These are phyloP conservation scores for Grammothele lineata DNA, from an alignment of 768 basidiomycete genomes.

Conservation along the genomic window DNA sequence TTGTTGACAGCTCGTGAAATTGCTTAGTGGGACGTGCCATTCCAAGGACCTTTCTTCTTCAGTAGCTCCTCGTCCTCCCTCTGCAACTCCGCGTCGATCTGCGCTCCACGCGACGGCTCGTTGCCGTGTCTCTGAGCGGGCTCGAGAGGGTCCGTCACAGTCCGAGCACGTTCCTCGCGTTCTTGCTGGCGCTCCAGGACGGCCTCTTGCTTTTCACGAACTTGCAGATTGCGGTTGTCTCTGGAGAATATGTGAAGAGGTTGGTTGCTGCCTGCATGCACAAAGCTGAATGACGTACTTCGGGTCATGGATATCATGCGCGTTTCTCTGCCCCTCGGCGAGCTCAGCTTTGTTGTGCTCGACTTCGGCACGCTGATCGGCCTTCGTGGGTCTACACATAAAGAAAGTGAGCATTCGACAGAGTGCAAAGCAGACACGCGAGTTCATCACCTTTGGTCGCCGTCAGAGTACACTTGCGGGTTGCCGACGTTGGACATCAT, in stretches of 20 bases:
- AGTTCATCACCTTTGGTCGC: slow-evolving; percentile 41
- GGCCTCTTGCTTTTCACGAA: slow-evolving; percentile 27
- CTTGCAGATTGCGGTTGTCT: slow-evolving; percentile 40
- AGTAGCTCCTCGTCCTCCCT: slow-evolving; percentile 46
- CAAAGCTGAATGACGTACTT: slow-evolving; percentile 32
- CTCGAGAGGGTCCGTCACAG: slow-evolving; percentile 41
- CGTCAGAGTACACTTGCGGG: slow-evolving; percentile 41
- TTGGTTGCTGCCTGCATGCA: neutral
- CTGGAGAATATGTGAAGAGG: no score
- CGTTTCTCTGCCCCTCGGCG: slow-evolving; percentile 29
- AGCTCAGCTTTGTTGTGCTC: slow-evolving; percentile 20
- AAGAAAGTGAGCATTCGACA: neutral
- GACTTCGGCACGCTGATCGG: neutral
- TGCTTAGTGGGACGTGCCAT: slow-evolving; percentile 7
- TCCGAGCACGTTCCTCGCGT: slow-evolving; percentile 21
- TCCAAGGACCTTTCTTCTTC: slow-evolving; percentile 35
- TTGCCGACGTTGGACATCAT: slow-evolving; percentile 53
- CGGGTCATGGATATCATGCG: slow-evolving; percentile 38
- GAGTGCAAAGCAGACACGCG: slow-evolving; percentile 2
- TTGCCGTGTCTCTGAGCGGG: slow-evolving; percentile 52
- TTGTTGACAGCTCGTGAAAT: neutral
- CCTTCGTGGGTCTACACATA: neutral
- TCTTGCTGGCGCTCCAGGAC: slow-evolving; percentile 30
- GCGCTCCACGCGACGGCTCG: slow-evolving; percentile 52
- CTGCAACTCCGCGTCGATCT: slow-evolving; percentile 54